A percentile compares a stretch with the other conserved stretches of the same genome.
Evolutionary conservation across 148 eudicot genomes (phyloP).

Genomic region (Camellia granthamiana): DNA sequence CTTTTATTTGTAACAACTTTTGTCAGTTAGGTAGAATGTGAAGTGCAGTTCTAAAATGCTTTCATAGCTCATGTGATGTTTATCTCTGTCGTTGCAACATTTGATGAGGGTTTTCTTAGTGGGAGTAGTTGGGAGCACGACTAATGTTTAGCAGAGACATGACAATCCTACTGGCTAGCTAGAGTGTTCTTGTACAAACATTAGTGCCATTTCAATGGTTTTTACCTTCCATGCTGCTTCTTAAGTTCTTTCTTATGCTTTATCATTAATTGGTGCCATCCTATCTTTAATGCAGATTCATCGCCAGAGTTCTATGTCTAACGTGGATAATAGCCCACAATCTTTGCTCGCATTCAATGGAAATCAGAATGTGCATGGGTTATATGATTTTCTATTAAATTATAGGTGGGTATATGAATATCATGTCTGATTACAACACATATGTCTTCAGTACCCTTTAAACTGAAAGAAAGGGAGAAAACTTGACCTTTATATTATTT

Average conservation of each 20-base stretch:
- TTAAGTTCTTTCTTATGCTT: no score
- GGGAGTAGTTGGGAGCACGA: not conserved
- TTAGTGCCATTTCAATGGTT: no score
- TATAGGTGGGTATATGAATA: constrained; percentile 38
- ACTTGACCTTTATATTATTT: not conserved
- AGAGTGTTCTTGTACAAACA: not conserved
- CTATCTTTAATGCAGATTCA: constrained; percentile 52
- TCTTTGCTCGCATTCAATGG: constrained; percentile 71
- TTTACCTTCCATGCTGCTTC: no score
- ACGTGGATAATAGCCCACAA: constrained; percentile 71
- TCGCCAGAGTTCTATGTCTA: constrained; percentile 46
- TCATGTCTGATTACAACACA: not conserved
- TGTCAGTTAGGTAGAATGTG: no score
- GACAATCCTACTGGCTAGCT: not conserved
- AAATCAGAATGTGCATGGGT: constrained; percentile 73
- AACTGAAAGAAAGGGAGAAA: not conserved
- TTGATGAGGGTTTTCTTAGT: not conserved
- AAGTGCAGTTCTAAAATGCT: not conserved
- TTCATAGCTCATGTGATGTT: not conserved
- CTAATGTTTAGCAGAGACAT: not conserved
- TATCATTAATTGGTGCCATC: not conserved
- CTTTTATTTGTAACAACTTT: not conserved
- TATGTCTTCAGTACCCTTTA: no score
- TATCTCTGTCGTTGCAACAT: not conserved
- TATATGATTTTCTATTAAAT: constrained; percentile 78